Percentiles rank a stretch among this genome's conserved stretches.
Evolutionary conservation across 2,329 filamentous ascomycete species (phyloP).

Genomic region (Colletotrichum navitas): DNA sequence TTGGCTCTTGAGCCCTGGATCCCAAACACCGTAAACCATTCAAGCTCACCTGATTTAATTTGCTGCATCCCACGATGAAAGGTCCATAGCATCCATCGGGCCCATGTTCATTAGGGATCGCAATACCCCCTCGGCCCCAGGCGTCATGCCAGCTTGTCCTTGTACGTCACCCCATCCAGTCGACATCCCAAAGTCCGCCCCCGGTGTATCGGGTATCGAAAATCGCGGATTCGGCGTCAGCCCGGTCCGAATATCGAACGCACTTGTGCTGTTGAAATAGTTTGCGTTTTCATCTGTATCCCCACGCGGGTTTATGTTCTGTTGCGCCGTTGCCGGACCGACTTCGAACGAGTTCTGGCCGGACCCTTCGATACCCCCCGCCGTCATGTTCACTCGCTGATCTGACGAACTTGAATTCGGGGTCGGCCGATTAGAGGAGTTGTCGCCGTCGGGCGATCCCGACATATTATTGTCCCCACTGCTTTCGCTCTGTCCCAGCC

Average conservation of each 20-base stretch:
- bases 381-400: conserved; percentile 46
- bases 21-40: conserved; percentile 5
- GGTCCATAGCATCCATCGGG: conserved; percentile 71
- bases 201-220: conserved; percentile 52
- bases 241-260: conserved; percentile 54
- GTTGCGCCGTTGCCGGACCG: conserved; percentile 62
- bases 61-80: conserved; percentile 60
- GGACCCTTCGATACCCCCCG: conserved; percentile 51
- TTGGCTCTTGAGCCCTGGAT: not conserved
- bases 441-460: conserved; percentile 62
- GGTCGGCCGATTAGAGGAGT: conserved; percentile 69
- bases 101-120: conserved; percentile 70
- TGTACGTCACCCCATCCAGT: conserved; percentile 59
- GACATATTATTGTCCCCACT: conserved; percentile 60
- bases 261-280: conserved; percentile 56
- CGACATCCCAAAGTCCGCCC: conserved; percentile 58
- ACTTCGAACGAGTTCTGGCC: conserved; percentile 63
- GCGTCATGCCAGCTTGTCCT: conserved; percentile 63
- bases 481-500: conserved; percentile 58
- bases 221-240: conserved; percentile 53
- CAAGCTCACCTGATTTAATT: conserved; percentile 28
- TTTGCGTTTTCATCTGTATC: conserved; percentile 54
- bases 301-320: conserved; percentile 54
- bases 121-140: conserved; percentile 69
- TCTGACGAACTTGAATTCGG: conserved; percentile 70